Conservation (phyloP, 2,329 filamentous ascomycete species). For the Westerdykella aurantiaca region DNA sequence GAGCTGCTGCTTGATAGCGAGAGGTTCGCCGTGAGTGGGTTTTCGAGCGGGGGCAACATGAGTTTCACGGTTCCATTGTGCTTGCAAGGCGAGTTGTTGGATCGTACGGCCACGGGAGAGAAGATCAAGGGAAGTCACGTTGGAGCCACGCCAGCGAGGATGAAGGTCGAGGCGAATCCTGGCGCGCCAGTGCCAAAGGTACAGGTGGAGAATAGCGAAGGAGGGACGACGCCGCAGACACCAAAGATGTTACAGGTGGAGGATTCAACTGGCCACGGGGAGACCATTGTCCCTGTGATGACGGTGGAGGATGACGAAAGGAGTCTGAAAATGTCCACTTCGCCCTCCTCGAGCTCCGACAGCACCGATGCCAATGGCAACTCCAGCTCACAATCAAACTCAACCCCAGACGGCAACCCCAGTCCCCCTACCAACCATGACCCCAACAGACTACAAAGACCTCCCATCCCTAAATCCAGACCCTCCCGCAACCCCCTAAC, state of each 20-base stretch:
- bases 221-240: no score
- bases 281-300: no score
- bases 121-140: slow-evolving; percentile 25
- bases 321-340: no score
- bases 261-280: no score
- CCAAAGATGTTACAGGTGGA: no score
- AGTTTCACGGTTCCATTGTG: slow-evolving; percentile 57
- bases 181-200: no score
- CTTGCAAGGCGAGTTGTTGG: slow-evolving; percentile 45
- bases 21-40: slow-evolving; percentile 55
- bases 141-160: slow-evolving; percentile 17
- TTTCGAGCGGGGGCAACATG: slow-evolving; percentile 60
- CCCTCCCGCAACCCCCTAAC: slow-evolving; percentile 31
- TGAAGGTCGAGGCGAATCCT: background rate
- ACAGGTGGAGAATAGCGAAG: no score
- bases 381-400: background rate
- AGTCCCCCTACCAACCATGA: background rate
- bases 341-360: no score
- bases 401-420: slow-evolving; percentile 7
- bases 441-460: slow-evolving; percentile 10
- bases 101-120: slow-evolving; percentile 23
- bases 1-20: slow-evolving; percentile 53
- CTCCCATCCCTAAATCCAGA: slow-evolving; percentile 20
- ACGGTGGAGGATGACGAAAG: no score
- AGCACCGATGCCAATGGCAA: background rate